phyloP scores from a whole-genome alignment of 2,329 filamentous ascomycete species.

The Colletotrichum spaethianum region DNA sequence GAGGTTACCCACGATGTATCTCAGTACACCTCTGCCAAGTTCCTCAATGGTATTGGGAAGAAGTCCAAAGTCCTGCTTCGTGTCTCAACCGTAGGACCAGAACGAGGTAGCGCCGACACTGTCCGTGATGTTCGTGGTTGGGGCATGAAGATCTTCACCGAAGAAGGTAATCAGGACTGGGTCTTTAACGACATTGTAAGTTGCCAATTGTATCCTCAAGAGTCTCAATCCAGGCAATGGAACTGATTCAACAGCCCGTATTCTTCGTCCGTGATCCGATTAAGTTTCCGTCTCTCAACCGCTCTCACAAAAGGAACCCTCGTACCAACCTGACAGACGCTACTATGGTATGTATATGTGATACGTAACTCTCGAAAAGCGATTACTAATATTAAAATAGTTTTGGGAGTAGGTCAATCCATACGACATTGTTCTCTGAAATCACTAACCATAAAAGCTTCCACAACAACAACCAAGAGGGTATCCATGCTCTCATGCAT shows the following conservation, averaged over 20 bases:
- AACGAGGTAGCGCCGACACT: conserved; percentile 77
- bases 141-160: conserved; percentile 73
- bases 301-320: conserved; percentile 57
- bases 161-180: conserved; percentile 73
- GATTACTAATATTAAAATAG: background rate
- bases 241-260: conserved; percentile 60
- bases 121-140: conserved; percentile 82
- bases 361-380: background rate
- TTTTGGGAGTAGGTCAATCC: conserved; percentile 47
- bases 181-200: conserved; percentile 59
- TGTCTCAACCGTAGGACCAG: conserved; percentile 81
- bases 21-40: conserved; percentile 68
- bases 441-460: conserved; percentile 48
- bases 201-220: background rate
- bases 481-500: conserved; percentile 62
- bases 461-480: conserved; percentile 55
- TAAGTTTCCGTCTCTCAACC: conserved; percentile 58
- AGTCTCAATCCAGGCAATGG: conserved; percentile 52
- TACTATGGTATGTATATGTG: conserved; percentile 59
- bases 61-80: conserved; percentile 73
- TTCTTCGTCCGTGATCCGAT: conserved; percentile 60
- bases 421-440: conserved; percentile 68
- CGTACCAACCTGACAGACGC: conserved; percentile 53
- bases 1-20: conserved; percentile 72
- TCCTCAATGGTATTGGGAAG: conserved; percentile 67